Conservation (phyloP, 73 alveolate species). For the Tetrahymena thermophila region DNA sequence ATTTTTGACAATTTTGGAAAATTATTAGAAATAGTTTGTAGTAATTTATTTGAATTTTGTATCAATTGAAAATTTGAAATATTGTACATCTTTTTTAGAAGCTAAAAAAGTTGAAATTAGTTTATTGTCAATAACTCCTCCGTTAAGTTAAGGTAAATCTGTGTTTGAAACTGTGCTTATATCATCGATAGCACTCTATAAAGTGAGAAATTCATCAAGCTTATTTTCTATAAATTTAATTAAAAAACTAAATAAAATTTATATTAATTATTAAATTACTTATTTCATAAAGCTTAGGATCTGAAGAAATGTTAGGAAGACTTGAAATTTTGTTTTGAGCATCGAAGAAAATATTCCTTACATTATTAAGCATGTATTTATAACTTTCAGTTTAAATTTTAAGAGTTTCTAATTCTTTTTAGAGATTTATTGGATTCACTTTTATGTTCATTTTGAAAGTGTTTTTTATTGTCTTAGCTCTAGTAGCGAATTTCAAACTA, state of each 20-base stretch:
- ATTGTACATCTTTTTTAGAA: not conserved
- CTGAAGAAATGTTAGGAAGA: not conserved
- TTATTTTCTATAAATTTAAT: not conserved
- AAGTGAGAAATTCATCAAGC: not conserved
- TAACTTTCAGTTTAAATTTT: conserved; percentile 25
- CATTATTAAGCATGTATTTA: not conserved
- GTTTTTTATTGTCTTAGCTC: conserved; percentile 67
- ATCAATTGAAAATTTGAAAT: not conserved
- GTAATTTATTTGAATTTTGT: too few relatives aligned
- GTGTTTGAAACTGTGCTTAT: not conserved
- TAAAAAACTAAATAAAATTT: not conserved
- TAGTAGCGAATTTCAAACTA: conserved; percentile 56
- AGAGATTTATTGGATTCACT: conserved; percentile 56
- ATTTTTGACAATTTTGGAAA: too few relatives aligned
- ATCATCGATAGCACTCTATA: not conserved
- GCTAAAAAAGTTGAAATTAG: not conserved
- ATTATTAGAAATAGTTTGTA: too few relatives aligned
- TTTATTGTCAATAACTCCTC: not conserved
- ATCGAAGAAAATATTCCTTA: not conserved
- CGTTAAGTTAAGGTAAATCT: not conserved
- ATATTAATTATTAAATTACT: not conserved
- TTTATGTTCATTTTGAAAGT: conserved; percentile 57
- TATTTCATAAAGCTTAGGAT: not conserved
- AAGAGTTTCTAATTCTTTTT: conserved; percentile 47
- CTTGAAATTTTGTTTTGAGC: not conserved